A percentile compares a stretch with the other conserved stretches of the same genome.
Conservation (phyloP, 208 protist species). For the Crithidia brevicula region DNA sequence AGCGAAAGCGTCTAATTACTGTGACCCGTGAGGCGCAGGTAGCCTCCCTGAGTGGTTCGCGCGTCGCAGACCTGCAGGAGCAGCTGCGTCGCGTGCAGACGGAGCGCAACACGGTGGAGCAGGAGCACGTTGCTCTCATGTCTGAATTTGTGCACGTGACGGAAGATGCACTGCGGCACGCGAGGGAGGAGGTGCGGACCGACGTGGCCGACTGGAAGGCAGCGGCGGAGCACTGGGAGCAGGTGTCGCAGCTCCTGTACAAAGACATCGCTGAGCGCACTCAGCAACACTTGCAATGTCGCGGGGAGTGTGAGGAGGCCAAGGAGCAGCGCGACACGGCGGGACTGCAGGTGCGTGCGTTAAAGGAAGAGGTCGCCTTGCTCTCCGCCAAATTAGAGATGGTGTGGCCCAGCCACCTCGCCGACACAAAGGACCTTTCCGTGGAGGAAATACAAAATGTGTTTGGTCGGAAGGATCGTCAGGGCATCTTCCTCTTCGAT, state of each 20-base stretch:
- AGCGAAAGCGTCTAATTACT: slow-evolving; percentile 77
- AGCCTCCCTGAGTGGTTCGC: slow-evolving; percentile 24
- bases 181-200: slow-evolving; percentile 63
- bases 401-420: slow-evolving; percentile 82
- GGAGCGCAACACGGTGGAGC: slow-evolving; percentile 60
- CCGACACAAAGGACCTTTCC: slow-evolving; percentile 66
- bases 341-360: slow-evolving; percentile 41
- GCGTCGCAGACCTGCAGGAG: slow-evolving; percentile 56
- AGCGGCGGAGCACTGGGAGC: slow-evolving; percentile 83
- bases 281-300: slow-evolving; percentile 71
- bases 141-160: slow-evolving; percentile 76
- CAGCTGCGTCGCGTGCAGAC: slow-evolving; percentile 46
- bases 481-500: slow-evolving; percentile 34
- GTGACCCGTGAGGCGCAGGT: slow-evolving; percentile 66
- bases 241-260: slow-evolving; percentile 86
- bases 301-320: slow-evolving; percentile 84
- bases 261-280: slow-evolving; percentile 85
- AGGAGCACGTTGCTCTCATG: slow-evolving; percentile 79
- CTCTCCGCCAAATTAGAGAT: slow-evolving; percentile 77
- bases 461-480: slow-evolving; percentile 45
- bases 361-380: slow-evolving; percentile 54
- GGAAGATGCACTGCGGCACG: slow-evolving; percentile 64
- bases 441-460: slow-evolving; percentile 66
- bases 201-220: slow-evolving; percentile 70
- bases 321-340: slow-evolving; percentile 74